phyloP scores from a whole-genome alignment of 805 yeast genomes.

The Yamadazyma laniorum region DNA sequence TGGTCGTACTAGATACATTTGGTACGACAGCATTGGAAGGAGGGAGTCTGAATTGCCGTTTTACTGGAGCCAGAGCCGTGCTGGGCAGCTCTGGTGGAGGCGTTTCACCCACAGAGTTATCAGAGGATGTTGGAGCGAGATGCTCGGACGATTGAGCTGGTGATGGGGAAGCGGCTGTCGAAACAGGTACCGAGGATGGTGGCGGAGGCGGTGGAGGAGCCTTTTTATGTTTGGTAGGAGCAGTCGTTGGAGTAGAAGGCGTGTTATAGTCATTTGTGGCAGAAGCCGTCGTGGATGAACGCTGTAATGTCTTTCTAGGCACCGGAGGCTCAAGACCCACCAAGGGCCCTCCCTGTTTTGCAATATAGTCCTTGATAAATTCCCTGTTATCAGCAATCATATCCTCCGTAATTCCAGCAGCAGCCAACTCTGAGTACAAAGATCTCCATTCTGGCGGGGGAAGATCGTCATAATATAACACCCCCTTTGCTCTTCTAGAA shows the following conservation, averaged over 20 bases:
- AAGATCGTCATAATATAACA: conserved; percentile 68
- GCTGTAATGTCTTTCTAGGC: conserved; percentile 53
- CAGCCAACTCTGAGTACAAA: conserved; percentile 67
- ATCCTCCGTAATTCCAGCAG: conserved; percentile 80
- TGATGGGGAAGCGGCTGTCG: conserved; percentile 16
- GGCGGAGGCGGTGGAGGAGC: conserved; percentile 46
- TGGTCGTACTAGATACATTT: conserved; percentile 20
- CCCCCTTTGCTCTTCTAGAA: conserved; percentile 54
- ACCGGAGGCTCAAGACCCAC: conserved; percentile 84
- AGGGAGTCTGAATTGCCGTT: conserved; percentile 35
- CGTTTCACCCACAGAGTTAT: conserved; percentile 1
- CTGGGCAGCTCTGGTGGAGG: conserved; percentile 15
- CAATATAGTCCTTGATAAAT: conserved; percentile 75
- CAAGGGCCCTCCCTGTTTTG: conserved; percentile 73
- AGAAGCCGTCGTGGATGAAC: conserved; percentile 9
- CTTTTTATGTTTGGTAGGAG: conserved; percentile 22
- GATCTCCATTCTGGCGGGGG: conserved; percentile 87
- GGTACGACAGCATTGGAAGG: conserved; percentile 33
- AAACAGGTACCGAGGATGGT: conserved; percentile 13
- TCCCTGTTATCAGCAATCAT: conserved; percentile 86
- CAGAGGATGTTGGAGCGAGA: neutral
- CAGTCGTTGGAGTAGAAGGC: conserved; percentile 1
- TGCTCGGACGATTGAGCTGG: conserved; percentile 14
- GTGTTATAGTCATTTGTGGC: neutral
- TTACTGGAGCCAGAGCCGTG: conserved; percentile 11